Base-by-base conservation (phyloP, 345 rosid species). In the Citrus trifoliata region DNA sequence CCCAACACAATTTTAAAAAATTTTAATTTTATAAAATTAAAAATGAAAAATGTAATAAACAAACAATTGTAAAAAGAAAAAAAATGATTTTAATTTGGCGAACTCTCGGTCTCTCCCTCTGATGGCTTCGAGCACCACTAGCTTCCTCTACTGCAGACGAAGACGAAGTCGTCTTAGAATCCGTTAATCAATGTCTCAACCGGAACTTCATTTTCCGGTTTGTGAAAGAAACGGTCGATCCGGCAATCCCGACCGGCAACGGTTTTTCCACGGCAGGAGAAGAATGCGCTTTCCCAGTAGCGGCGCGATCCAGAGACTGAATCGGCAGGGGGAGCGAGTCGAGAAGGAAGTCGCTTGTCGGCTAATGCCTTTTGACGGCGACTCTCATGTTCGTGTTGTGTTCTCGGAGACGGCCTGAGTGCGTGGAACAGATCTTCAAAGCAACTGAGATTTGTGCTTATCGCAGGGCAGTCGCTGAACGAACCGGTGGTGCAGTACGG, bases 401-500 rank as follows among this genome's bases (percentile, higher is more conserved):
- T 28, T 38, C 84, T 88, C 6, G 93, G 92, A 30, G 94, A 93
- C 37, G 98, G 98, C 7, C 65, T 91, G n/a, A 91, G 92, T 16
- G 93, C 82, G 70, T 89, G 97, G 98, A 94, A 96, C 86, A 86
- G 73, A 76, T 88, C 95, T 0, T 80, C 91, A 0, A 87, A 84
- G 84, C 78, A 81, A 6, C 42, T 96, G 61, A 82, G 97, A 74
- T 93, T 94, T 21, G 88, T 89, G 38, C 80, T 96, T 69, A 76
- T 89, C 2, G 99, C 90, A 24, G 98, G 99, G 21, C 89, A 91
- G 85, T 97, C 99, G 4, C 67, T 96, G 6, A 86, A 90, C 37
- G 98, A 96, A 79, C 95, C 97, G 2, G 90, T 93, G 78, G 97
- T 90, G 81, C 98, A 96, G 70, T 84, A 93, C 46, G 98, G 98